phyloP scores from a whole-genome alignment of 2,329 filamentous ascomycete genomes.

The Trichoderma breve region DNA sequence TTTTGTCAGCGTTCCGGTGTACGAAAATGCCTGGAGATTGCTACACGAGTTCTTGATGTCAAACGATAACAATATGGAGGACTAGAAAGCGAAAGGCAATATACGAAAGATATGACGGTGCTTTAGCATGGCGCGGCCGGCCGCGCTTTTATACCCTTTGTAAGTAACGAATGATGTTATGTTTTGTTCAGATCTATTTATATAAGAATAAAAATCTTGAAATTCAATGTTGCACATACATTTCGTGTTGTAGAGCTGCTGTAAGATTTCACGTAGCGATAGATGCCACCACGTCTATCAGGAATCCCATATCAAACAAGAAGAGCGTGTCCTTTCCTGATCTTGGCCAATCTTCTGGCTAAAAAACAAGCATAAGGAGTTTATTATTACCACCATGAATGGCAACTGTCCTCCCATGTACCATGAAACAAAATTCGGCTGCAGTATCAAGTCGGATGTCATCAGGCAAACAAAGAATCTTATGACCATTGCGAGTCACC shows the following conservation, averaged over 20 bases:
- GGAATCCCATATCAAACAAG: background rate
- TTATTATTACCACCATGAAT: accelerated
- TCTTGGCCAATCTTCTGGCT: background rate
- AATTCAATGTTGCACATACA: background rate
- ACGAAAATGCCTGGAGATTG: constrained; percentile 1
- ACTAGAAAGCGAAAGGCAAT: background rate
- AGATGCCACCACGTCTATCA: background rate
- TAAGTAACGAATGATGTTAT: background rate
- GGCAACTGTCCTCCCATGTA: background rate
- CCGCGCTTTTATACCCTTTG: constrained; percentile 2
- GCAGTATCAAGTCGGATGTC: background rate
- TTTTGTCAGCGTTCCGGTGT: background rate
- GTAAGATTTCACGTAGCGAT: accelerated
- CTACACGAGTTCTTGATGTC: background rate
- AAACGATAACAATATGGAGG: background rate
- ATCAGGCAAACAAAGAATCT: background rate
- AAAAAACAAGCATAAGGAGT: background rate
- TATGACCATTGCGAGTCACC: background rate
- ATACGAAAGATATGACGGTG: background rate
- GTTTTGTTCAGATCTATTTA: background rate
- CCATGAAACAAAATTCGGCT: background rate
- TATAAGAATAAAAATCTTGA: background rate
- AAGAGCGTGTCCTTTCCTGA: background rate
- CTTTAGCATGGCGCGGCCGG: background rate
- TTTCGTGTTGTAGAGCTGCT: background rate